Evolutionary conservation across 257 asterid genomes (phyloP), one percentile per base, ranked within the genome.

Genomic region (Knoxia roxburghii): DNA sequence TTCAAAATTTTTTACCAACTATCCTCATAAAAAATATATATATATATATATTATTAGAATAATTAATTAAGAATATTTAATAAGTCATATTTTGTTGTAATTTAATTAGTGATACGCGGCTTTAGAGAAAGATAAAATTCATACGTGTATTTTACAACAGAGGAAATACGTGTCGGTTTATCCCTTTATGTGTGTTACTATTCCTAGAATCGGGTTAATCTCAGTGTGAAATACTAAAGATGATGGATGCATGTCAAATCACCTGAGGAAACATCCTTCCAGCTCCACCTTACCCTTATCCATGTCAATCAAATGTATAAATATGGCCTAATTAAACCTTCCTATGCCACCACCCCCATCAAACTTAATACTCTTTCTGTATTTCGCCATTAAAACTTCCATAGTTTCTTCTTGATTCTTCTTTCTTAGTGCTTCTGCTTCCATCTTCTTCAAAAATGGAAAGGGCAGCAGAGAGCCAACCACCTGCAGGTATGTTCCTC

Each of bases 401-500:
- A 37, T 37, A 4, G 9, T 37, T 37, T 37, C 4, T 37, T 37
- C 4, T 59, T 59, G 61, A 24, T 41, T 23, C 26, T 12, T 45
- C 60, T 14, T 39, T n/a, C 5, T 20, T 21, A 20, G 2, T 46
- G 65, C 17, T 68, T 9, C 41, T 37, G 41, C 41, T 60, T 50
- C 18, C 68, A 68, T 24, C 46, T 52, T 33, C 33, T 41, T 59
- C 68, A 83, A 61, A 60, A 8, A 86, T 86, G 93, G 83, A 77
- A 23, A 89, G 82, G 76, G 20, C 81, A 23, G 78, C 75, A 78
- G 67, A 71, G 55, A 75, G 64, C 61, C 85, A 79, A 68, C 81
- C 81, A 45, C 87, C 95, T 58, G 68, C 77, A 69, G 91, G 90
- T 82, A 48, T 58, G 37, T 69, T 26, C 67, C 20, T 73, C 55